Conservation (phyloP, 352 stramenopile genomes). For the Phytophthora chlamydospora region DNA sequence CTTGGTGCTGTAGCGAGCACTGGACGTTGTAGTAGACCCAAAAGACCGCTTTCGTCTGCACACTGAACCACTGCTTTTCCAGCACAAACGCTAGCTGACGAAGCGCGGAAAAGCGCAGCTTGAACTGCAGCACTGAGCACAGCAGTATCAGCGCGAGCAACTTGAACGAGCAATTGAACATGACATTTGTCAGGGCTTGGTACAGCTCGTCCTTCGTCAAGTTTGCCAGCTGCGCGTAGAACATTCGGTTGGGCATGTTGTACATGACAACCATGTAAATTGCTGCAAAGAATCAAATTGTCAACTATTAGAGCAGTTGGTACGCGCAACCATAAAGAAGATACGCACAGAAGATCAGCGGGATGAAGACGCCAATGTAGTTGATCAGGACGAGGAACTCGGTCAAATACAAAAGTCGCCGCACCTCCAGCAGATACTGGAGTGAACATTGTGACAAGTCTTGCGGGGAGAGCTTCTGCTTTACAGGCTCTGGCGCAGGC, state of each 20-base stretch:
- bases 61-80: conserved; percentile 18
- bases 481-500: neutral
- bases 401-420: conserved; percentile 33
- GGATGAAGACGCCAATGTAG: conserved; percentile 40
- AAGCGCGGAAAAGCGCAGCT: conserved; percentile 15
- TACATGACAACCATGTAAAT: conserved; percentile 33
- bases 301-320: neutral
- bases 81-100: conserved; percentile 46
- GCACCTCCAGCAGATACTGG: conserved; percentile 19
- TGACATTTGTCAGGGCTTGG: conserved; percentile 19
- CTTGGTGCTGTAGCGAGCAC: conserved; percentile 30
- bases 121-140: conserved; percentile 1
- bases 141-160: conserved; percentile 16
- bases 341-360: conserved; percentile 35
- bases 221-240: conserved; percentile 29
- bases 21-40: conserved; percentile 44
- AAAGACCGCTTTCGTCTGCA: conserved; percentile 36
- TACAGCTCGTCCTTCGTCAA: conserved; percentile 19
- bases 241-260: conserved; percentile 26
- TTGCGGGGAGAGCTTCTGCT: neutral
- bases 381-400: conserved; percentile 41
- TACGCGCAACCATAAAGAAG: neutral
- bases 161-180: conserved; percentile 10
- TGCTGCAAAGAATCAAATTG: conserved; percentile 2
- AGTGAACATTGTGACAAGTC: neutral